These are phyloP conservation scores for Cucumis cinereus DNA, from an alignment of 306 rosid genomes.

Conservation along the genomic window DNA sequence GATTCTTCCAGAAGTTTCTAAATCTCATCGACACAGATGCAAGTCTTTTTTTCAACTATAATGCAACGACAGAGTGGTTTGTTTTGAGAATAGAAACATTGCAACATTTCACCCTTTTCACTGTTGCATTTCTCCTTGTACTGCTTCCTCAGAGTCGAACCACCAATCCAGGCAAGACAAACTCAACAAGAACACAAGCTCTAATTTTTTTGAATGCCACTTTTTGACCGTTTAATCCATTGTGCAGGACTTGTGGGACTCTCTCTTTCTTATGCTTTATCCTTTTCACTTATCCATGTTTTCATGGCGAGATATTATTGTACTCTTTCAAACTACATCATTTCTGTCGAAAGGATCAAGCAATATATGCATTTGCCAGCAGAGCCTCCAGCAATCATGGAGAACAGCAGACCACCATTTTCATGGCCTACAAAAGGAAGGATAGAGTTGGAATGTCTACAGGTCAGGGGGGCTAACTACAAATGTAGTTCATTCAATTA, in stretches of 20 bases:
- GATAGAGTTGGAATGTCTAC: constrained; percentile 44
- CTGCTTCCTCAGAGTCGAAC: constrained; percentile 45
- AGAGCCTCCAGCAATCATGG: constrained; percentile 54
- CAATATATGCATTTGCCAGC: constrained; percentile 57
- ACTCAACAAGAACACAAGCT: not conserved
- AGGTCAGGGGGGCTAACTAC: constrained; percentile 19
- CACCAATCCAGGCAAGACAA: constrained; percentile 37
- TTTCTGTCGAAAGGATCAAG: constrained; percentile 72
- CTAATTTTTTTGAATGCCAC: not conserved
- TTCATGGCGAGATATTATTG: constrained; percentile 41
- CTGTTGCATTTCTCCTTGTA: constrained; percentile 46
- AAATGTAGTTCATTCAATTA: not conserved
- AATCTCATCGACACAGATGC: constrained; percentile 65
- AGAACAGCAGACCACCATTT: constrained; percentile 40
- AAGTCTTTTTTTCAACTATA: constrained; percentile 47
- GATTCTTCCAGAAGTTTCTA: constrained; percentile 41
- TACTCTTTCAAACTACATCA: constrained; percentile 38
- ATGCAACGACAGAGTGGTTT: constrained; percentile 53
- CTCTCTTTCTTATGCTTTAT: constrained; percentile 60
- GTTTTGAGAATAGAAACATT: constrained; percentile 50
- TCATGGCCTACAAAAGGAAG: constrained; percentile 72
- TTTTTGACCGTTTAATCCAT: not conserved
- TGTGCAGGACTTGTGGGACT: constrained; percentile 65
- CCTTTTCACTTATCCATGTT: constrained; percentile 24
- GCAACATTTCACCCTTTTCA: constrained; percentile 53